These are phyloP conservation scores for Xylaria sp. DNA, from an alignment of 2,329 filamentous ascomycete genomes.

Conservation along the genomic window DNA sequence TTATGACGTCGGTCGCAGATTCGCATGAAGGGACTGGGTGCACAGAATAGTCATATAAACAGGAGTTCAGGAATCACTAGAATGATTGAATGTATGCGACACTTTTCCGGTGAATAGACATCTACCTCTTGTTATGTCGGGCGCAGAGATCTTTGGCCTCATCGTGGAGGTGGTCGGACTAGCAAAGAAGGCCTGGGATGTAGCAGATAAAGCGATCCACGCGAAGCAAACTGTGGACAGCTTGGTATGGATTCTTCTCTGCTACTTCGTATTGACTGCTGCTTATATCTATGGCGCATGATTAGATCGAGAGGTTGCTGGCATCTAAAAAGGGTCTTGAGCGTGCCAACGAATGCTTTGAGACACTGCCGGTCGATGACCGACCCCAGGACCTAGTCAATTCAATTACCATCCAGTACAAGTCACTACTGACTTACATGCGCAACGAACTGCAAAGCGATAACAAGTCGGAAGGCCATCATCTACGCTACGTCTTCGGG, in stretches of 20 bases:
- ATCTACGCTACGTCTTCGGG: constrained; percentile 13
- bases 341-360: constrained; percentile 14
- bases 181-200: constrained; percentile 15
- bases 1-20: not conserved
- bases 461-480: not conserved
- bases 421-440: not conserved
- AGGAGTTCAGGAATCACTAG: not conserved
- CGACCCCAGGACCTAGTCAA: not conserved
- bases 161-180: constrained; percentile 16
- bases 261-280: not conserved
- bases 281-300: not conserved
- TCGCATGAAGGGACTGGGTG: not conserved
- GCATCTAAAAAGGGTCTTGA: constrained; percentile 15
- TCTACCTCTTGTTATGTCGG: not conserved
- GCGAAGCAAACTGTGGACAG: constrained; percentile 7
- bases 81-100: not conserved
- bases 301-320: constrained; percentile 11
- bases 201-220: constrained; percentile 18
- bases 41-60: not conserved
- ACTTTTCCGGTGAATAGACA: not conserved
- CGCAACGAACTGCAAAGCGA: not conserved
- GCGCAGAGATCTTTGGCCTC: constrained; percentile 8
- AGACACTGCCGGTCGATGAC: constrained; percentile 11
- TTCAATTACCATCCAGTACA: not conserved
- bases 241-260: not conserved